Evolutionary conservation across 2,329 filamentous ascomycete species (phyloP).

Genomic region (Conoideocrella luteorostrata): DNA sequence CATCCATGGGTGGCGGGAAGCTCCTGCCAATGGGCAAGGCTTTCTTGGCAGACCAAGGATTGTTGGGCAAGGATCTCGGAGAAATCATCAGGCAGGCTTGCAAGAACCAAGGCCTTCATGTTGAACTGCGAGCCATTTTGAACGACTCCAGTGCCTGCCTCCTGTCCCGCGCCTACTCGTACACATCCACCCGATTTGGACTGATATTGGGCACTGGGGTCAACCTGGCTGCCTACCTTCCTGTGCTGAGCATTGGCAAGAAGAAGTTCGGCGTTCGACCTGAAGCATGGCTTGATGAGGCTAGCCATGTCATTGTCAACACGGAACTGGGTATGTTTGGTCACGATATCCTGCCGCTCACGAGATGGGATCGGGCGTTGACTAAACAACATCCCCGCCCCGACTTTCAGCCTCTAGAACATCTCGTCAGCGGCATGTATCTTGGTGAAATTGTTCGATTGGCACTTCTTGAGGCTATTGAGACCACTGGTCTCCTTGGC

Average conservation of each 20-base stretch:
- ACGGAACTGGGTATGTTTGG: constrained; percentile 65
- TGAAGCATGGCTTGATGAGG: constrained; percentile 48
- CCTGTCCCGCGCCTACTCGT: constrained; percentile 55
- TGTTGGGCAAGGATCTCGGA: constrained; percentile 54
- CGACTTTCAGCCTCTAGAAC: constrained; percentile 56
- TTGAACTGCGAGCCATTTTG: constrained; percentile 54
- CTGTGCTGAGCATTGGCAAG: constrained; percentile 47
- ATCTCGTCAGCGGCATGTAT: constrained; percentile 59
- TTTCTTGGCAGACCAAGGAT: constrained; percentile 51
- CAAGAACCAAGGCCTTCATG: constrained; percentile 40
- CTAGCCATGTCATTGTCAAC: constrained; percentile 59
- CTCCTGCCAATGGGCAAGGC: constrained; percentile 61
- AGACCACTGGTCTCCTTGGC: constrained; percentile 46
- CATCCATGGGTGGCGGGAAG: constrained; percentile 52
- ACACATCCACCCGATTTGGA: constrained; percentile 53
- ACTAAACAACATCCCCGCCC: constrained; percentile 47
- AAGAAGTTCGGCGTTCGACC: constrained; percentile 53
- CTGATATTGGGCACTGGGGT: constrained; percentile 62
- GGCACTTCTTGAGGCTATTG: constrained; percentile 52
- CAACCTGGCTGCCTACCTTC: constrained; percentile 60
- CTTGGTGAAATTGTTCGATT: constrained; percentile 58
- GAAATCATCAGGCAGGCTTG: constrained; percentile 52
- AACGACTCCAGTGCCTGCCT: constrained; percentile 64
- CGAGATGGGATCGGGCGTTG: constrained; percentile 53
- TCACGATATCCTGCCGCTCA: constrained; percentile 49